phyloP scores from a whole-genome alignment of 169 alveolate species.

The Toxoplasma gondii region DNA sequence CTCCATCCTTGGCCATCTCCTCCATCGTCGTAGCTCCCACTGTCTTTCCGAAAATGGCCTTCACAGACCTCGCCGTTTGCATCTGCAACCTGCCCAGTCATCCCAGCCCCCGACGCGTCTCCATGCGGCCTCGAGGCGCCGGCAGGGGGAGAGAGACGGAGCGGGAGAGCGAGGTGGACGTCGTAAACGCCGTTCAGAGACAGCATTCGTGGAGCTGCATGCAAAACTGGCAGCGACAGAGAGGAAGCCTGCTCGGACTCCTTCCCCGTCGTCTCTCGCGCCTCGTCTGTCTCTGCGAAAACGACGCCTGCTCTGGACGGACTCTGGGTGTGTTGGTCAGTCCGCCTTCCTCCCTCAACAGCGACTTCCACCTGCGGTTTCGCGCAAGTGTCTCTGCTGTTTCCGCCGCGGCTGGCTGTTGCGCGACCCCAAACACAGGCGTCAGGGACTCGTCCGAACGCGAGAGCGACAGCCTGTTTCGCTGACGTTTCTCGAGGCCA shows the following conservation, averaged over 20 bases:
- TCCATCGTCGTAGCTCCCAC: no score
- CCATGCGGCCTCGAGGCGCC: no score
- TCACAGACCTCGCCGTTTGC: no score
- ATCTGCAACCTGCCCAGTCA: no score
- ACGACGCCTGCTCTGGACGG: background rate
- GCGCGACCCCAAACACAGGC: background rate
- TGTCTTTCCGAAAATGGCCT: no score
- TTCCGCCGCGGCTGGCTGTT: background rate
- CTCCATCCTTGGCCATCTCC: no score
- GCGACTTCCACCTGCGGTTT: background rate
- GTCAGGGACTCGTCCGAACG: constrained; percentile 8
- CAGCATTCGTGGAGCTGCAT: background rate
- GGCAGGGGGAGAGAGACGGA: background rate
- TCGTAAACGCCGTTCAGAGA: constrained; percentile 16
- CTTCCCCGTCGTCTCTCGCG: background rate
- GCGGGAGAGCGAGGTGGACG: background rate
- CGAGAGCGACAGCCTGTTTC: background rate
- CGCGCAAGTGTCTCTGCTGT: background rate
- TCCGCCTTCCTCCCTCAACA: background rate
- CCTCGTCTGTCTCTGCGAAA: background rate
- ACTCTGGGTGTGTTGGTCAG: background rate
- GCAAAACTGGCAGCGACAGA: background rate
- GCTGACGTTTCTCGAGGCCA: background rate
- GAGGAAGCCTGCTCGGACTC: background rate
- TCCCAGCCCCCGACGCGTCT: no score